Evolutionary conservation across 768 basidiomycete species (phyloP).

Genomic region (Tulasnella sp.): DNA sequence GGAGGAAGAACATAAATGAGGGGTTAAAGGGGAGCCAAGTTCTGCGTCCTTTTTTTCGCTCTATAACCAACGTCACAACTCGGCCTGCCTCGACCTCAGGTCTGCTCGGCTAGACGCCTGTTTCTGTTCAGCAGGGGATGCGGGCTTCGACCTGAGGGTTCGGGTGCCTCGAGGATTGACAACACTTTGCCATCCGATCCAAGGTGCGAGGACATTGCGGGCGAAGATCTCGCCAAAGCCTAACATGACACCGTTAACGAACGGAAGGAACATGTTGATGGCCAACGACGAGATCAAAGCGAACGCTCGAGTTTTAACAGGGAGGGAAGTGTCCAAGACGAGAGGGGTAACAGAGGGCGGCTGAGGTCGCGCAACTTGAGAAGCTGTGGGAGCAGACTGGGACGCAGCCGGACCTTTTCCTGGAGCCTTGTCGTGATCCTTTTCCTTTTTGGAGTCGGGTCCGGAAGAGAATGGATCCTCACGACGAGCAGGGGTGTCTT

Average conservation of each 20-base stretch:
- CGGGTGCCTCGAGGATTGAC: slow-evolving; percentile 17
- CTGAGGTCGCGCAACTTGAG: slow-evolving; percentile 25
- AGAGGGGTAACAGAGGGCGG: slow-evolving; percentile 57
- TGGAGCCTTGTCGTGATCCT: neutral
- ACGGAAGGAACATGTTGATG: slow-evolving; percentile 81
- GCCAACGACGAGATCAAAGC: slow-evolving; percentile 70
- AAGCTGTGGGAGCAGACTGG: neutral
- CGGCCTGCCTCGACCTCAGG: neutral
- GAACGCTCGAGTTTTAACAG: slow-evolving; percentile 59
- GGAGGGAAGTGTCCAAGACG: slow-evolving; percentile 65
- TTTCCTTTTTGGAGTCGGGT: neutral
- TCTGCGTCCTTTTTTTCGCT: neutral
- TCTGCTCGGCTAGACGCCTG: neutral
- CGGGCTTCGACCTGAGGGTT: slow-evolving; percentile 2
- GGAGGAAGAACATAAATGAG: neutral
- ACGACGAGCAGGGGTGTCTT: slow-evolving; percentile 46
- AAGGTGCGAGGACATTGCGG: slow-evolving; percentile 36
- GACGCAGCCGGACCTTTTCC: slow-evolving; percentile 12
- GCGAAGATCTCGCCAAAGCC: slow-evolving; percentile 94
- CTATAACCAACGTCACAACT: neutral
- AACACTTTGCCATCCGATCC: slow-evolving; percentile 34
- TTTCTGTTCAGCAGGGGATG: slow-evolving; percentile 8
- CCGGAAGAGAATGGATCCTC: slow-evolving; percentile 27
- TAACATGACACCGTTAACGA: slow-evolving; percentile 92
- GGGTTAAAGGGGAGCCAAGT: neutral